Evolutionary conservation across 495 filamentous ascomycete species (phyloP).

Genomic region (Podospora fimiseda): DNA sequence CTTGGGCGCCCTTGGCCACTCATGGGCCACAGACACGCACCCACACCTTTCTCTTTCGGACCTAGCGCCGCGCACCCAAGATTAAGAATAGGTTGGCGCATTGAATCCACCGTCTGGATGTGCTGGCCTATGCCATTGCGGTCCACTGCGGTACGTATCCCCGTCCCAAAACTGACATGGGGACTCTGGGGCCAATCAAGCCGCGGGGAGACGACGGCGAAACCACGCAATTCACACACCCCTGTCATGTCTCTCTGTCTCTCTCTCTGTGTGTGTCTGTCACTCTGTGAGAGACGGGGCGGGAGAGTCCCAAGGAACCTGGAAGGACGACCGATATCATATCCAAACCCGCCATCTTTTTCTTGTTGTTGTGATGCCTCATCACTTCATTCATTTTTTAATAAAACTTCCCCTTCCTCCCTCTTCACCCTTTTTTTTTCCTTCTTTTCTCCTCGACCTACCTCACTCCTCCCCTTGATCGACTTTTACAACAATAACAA

Average conservation of each 20-base stretch:
- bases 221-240: conserved; percentile 27
- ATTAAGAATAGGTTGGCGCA: conserved; percentile 33
- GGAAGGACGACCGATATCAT: conserved; percentile 29
- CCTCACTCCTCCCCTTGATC: conserved; percentile 9
- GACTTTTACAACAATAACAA: no score
- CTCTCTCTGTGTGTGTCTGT: no score
- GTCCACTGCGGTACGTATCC: neutral
- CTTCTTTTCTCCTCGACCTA: conserved; percentile 14
- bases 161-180: conserved; percentile 25
- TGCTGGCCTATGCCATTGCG: conserved; percentile 22
- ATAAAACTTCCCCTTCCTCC: conserved; percentile 17
- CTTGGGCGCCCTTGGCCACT: conserved; percentile 11
- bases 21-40: conserved; percentile 13
- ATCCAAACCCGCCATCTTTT: conserved; percentile 25
- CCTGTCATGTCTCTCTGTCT: no score
- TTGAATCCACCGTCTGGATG: conserved; percentile 23
- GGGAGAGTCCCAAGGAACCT: conserved; percentile 19
- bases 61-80: conserved; percentile 25
- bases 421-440: conserved; percentile 14
- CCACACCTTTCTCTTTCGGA: conserved; percentile 19
- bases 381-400: conserved; percentile 29
- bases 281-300: no score
- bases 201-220: conserved; percentile 14
- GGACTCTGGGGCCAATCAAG: conserved; percentile 26
- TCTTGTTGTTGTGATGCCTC: conserved; percentile 5